These are phyloP conservation scores for Dactylis glomerata DNA, from an alignment of 176 grass and related monocot genomes.

Conservation along the genomic window DNA sequence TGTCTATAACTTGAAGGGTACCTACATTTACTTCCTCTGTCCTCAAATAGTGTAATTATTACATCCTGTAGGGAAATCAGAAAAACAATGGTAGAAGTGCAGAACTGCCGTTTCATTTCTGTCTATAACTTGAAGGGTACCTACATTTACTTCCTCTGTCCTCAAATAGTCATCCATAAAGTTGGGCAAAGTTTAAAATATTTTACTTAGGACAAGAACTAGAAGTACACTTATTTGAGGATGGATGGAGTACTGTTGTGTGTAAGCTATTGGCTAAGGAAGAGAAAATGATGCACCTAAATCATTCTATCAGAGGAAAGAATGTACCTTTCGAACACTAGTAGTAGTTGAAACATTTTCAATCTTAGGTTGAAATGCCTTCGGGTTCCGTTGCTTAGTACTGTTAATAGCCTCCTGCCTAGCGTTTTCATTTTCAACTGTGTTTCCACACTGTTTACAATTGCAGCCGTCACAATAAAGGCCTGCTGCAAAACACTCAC, in stretches of 20 bases:
- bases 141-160: too few relatives aligned
- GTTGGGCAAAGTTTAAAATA: too few relatives aligned
- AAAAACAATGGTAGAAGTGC: constrained; percentile 11
- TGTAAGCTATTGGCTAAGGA: neutral
- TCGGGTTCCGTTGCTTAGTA: constrained; percentile 57
- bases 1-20: neutral
- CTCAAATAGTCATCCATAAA: too few relatives aligned
- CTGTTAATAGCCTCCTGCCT: constrained; percentile 59
- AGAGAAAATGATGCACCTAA: constrained; percentile 15
- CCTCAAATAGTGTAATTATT: neutral
- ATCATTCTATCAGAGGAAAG: constrained; percentile 24
- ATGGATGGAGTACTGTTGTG: too few relatives aligned
- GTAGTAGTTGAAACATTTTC: constrained; percentile 46
- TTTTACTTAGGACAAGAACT: too few relatives aligned
- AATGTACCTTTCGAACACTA: constrained; percentile 45
- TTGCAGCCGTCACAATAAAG: constrained; percentile 76
- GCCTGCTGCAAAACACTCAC: constrained; percentile 74
- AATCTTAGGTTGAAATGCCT: constrained; percentile 81
- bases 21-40: neutral
- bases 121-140: neutral
- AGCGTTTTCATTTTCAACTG: constrained; percentile 58
- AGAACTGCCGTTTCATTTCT: neutral
- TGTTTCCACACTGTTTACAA: constrained; percentile 67
- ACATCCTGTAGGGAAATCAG: neutral
- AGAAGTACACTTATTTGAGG: too few relatives aligned